phyloP scores from a whole-genome alignment of 2,329 filamentous ascomycete genomes.

The Bretziella fagacearum region DNA sequence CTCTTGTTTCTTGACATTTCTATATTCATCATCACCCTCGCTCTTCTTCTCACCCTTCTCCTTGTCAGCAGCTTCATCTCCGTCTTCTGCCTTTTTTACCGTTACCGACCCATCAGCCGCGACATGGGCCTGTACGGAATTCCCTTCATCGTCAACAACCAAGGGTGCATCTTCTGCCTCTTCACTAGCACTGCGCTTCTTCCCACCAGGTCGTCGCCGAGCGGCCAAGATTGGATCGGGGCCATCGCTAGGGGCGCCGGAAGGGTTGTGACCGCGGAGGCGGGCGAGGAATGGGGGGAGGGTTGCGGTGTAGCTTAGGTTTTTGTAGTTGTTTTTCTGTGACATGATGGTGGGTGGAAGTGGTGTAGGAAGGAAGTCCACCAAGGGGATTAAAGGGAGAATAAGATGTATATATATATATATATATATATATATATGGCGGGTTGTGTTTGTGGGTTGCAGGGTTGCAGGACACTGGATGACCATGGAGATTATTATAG shows the following conservation, averaged over 20 bases:
- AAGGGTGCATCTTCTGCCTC: conserved; percentile 63
- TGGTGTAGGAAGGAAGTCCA: conserved; percentile 16
- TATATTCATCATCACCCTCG: conserved; percentile 15
- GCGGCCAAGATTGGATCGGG: conserved; percentile 36
- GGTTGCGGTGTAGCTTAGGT: conserved; percentile 46
- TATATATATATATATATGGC: too few relatives aligned
- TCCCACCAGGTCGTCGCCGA: conserved; percentile 31
- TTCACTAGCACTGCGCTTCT: conserved; percentile 41
- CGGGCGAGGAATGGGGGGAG: conserved; percentile 45
- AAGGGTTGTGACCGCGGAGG: conserved; percentile 35
- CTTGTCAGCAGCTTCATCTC: conserved; percentile 17
- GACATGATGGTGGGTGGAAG: conserved; percentile 24
- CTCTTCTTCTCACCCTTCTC: conserved; percentile 15
- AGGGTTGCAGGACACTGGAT: too few relatives aligned
- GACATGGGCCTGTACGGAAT: conserved; percentile 37
- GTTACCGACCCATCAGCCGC: conserved; percentile 27
- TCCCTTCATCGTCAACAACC: conserved; percentile 55
- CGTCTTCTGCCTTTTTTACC: neutral
- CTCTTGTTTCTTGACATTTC: conserved; percentile 21
- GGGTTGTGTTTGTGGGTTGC: too few relatives aligned
- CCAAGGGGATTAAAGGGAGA: too few relatives aligned
- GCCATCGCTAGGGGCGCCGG: conserved; percentile 26
- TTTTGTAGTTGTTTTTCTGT: conserved; percentile 49
- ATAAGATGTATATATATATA: too few relatives aligned
- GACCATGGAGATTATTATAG: too few relatives aligned